phyloP scores from a whole-genome alignment of 1,284 basidiomycete species.

The Anthracocystis walkeri region DNA sequence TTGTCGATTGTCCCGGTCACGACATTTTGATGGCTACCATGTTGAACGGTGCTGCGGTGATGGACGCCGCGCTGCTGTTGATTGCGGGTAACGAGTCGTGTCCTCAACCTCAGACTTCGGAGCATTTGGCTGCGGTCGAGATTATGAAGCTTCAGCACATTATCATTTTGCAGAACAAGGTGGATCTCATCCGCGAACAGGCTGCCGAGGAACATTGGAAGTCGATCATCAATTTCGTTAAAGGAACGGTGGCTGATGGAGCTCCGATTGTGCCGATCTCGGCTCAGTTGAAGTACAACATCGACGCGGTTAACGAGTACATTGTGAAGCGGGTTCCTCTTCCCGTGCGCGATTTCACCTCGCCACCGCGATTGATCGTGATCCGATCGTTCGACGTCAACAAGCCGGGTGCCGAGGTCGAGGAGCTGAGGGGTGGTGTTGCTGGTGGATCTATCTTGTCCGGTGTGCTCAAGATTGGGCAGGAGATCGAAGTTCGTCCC shows the following conservation, averaged over 20 bases:
- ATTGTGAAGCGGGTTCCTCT: constrained; percentile 97
- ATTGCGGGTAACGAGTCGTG: constrained; percentile 98
- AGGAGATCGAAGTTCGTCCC: constrained; percentile 96
- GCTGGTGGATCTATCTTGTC: constrained; percentile 95
- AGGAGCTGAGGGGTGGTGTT: constrained; percentile 97
- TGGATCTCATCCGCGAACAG: constrained; percentile 68
- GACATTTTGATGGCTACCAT: constrained; percentile 95
- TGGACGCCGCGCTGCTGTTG: constrained; percentile 96
- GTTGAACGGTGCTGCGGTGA: constrained; percentile 98
- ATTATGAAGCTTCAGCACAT: constrained; percentile 99
- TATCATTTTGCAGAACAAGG: constrained; percentile 84
- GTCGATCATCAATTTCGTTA: constrained; percentile 66
- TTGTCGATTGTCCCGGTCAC: constrained; percentile 79
- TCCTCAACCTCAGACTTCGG: constrained; percentile 97
- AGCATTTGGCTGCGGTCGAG: constrained; percentile 97
- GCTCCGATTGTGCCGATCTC: constrained; percentile 99
- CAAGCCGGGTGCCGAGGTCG: constrained; percentile 96
- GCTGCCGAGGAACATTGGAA: constrained; percentile 69
- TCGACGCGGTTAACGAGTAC: constrained; percentile 99
- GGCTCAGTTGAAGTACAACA: constrained; percentile 98
- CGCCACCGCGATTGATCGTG: constrained; percentile 92
- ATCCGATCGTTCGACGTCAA: constrained; percentile 99
- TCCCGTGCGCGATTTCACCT: constrained; percentile 90
- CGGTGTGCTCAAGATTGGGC: constrained; percentile 87
- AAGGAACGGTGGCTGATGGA: constrained; percentile 88